phyloP scores from a whole-genome alignment of 352 stramenopile species.

The Thraustochytrium striatum region DNA sequence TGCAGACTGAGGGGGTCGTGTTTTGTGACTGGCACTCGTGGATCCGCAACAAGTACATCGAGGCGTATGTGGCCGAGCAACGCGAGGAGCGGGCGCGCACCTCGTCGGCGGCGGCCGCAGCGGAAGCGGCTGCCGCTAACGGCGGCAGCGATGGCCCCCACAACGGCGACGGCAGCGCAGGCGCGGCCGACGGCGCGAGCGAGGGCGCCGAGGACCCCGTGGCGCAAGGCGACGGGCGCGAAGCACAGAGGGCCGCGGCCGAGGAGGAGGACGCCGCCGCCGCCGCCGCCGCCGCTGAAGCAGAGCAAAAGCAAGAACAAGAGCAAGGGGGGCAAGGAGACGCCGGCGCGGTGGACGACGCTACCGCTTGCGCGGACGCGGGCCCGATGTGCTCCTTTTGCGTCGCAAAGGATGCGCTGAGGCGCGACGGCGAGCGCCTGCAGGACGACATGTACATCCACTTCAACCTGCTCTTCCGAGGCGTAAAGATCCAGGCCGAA shows the following conservation, averaged over 20 bases:
- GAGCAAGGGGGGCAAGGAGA: not conserved
- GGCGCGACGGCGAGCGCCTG: not conserved
- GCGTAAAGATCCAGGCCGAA: conserved; percentile 32
- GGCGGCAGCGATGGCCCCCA: not conserved
- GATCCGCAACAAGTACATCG: conserved; percentile 40
- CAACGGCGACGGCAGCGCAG: not conserved
- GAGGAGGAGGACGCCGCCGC: too few relatives aligned
- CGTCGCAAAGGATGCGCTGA: conserved; percentile 9
- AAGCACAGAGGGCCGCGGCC: not conserved
- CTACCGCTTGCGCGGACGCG: not conserved
- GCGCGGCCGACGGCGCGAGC: not conserved
- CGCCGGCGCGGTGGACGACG: not conserved
- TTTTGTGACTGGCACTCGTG: conserved; percentile 30
- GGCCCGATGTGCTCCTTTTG: conserved; percentile 11
- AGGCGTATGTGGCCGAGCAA: conserved; percentile 21
- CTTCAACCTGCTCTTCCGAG: conserved; percentile 29
- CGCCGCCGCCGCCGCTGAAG: not conserved
- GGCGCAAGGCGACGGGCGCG: not conserved
- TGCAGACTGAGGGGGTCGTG: not conserved
- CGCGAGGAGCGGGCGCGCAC: not conserved
- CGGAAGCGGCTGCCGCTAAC: not conserved
- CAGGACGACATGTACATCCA: conserved; percentile 46
- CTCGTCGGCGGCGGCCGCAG: not conserved
- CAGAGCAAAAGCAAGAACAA: not conserved
- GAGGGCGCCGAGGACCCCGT: not conserved